Evolutionary conservation across 2,329 filamentous ascomycete species (phyloP), one percentile per base, ranked within the genome.

Genomic region (Thielaviopsis populi): DNA sequence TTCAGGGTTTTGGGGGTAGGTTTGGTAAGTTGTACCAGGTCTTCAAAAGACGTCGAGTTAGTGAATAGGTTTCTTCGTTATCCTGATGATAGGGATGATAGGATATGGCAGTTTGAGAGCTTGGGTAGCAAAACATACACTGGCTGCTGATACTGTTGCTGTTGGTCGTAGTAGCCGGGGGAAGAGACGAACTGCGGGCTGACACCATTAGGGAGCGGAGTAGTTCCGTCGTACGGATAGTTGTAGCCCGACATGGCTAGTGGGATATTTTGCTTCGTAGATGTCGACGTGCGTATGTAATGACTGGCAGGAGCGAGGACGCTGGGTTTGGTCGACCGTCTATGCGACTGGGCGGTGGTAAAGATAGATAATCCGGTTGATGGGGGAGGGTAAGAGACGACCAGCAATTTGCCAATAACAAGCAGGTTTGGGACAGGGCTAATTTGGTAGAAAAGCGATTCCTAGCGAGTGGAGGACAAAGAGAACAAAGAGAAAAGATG

Each of bases 121-220:
- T n/a, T 30, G 17, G 50, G 50, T 10, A 56, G 15, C 19, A 10
- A 37, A 48, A 61, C 59, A 37, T 61, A 61, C 59, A 46, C 41
- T 22, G 46, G 59, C n/a, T 61, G 56, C 10, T 59, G 56, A 15
- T 40, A 33, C 40, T 59, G 56, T 41, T 40, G 56, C 19, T 59
- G 42, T 30, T 61, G 59, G 17, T 61, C 41, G 17, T 61, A 61
- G 59, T 61, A 61, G 6, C 42, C 59, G 27, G 58, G 19, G 27
- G 58, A 42, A 24, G 59, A 46, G 17, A 33, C 43, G 22, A 48
- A 61, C 27, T 61, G 59, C 17, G 40, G 59, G 22, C n/a, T 43
- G 17, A 61, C 30, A 24, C 19, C 59, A 33, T 30, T 15, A 17
- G 59, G 59, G 3, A 43, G 24, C 10, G 59, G 59, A 22, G 19